Conservation (phyloP, 2,329 filamentous ascomycete species). For the Knoxdaviesia capensis region DNA sequence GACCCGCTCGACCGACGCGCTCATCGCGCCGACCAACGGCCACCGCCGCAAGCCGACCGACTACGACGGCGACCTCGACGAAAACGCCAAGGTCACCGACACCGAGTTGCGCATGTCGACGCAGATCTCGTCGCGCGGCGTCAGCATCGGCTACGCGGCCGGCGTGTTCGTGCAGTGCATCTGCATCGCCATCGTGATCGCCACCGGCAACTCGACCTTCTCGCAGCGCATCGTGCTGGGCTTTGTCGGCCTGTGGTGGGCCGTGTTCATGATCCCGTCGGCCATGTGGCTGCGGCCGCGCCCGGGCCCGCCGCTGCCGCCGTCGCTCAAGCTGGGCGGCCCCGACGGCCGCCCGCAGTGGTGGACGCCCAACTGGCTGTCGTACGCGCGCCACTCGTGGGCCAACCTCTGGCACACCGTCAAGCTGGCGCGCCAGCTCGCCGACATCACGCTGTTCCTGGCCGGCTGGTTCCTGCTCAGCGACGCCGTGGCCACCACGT, state of each 20-base stretch:
- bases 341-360: conserved; percentile 12
- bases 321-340: conserved; percentile 1
- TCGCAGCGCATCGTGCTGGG: conserved; percentile 75
- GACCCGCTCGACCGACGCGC: too few relatives aligned
- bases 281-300: conserved; percentile 74
- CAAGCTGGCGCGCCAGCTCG: conserved; percentile 48
- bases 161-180: conserved; percentile 69
- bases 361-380: conserved; percentile 24
- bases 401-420: conserved; percentile 65
- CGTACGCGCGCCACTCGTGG: conserved; percentile 73
- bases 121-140: conserved; percentile 76
- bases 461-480: conserved; percentile 87
- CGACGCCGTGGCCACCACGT: conserved; percentile 86
- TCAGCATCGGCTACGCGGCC: conserved; percentile 83
- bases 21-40: too few relatives aligned
- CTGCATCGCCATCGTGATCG: conserved; percentile 57
- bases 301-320: conserved; percentile 62
- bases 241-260: conserved; percentile 82
- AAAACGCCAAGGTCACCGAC: conserved; percentile 24
- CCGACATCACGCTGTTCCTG: conserved; percentile 62
- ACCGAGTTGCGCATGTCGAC: conserved; percentile 65
- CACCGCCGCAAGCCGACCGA: neutral
- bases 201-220: conserved; percentile 59
- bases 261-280: conserved; percentile 72
- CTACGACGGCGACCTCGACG: neutral